Evolutionary conservation across 306 rosid species (phyloP).

Genomic region (Gleditsia sinensis): DNA sequence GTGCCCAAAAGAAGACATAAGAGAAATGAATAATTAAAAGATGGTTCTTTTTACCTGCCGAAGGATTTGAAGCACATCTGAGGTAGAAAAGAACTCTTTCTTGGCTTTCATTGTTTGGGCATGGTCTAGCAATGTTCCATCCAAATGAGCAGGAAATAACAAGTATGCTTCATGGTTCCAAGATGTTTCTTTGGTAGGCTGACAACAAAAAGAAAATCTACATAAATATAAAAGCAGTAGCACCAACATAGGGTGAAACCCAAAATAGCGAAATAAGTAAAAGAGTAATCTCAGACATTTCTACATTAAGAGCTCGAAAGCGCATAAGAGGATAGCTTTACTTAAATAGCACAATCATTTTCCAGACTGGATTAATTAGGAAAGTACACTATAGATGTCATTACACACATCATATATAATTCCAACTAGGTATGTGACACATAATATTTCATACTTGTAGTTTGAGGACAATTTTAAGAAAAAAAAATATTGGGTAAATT

Average conservation of each 20-base stretch:
- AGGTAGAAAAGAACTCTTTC: slow-evolving; percentile 77
- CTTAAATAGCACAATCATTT: slow-evolving; percentile 8
- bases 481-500: no score
- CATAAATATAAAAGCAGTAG: slow-evolving; percentile 32
- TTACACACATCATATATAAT: not conserved
- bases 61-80: slow-evolving; percentile 88
- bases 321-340: not conserved
- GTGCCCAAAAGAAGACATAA: not conserved
- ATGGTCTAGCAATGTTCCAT: slow-evolving; percentile 91
- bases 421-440: slow-evolving; percentile 12
- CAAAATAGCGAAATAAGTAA: not conserved
- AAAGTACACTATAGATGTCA: not conserved
- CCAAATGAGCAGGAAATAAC: slow-evolving; percentile 96
- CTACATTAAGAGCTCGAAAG: not conserved
- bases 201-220: slow-evolving; percentile 37
- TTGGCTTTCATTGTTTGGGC: slow-evolving; percentile 75
- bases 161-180: slow-evolving; percentile 94
- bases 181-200: slow-evolving; percentile 83
- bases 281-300: not conserved
- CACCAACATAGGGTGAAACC: not conserved
- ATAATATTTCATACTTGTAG: not conserved
- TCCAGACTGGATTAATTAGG: not conserved
- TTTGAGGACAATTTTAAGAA: not conserved
- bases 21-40: slow-evolving; percentile 8
- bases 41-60: slow-evolving; percentile 64